Evolutionary conservation across 768 basidiomycete species (phyloP).

Genomic region (Crepidotus variabilis): DNA sequence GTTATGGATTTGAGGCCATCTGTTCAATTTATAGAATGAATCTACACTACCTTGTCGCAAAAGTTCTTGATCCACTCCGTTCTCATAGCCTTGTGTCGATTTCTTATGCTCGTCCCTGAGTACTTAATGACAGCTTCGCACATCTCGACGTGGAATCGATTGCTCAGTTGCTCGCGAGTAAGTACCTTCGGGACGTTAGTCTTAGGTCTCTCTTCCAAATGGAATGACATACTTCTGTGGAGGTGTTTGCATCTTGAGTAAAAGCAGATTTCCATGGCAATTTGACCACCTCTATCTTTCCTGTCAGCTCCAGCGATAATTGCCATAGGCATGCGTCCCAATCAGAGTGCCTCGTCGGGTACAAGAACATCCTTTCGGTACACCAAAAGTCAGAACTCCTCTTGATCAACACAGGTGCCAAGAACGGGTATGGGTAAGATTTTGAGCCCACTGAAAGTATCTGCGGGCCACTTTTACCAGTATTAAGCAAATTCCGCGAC

Average conservation of each 20-base stretch:
- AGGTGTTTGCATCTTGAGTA: constrained; percentile 1
- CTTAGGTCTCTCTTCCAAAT: neutral
- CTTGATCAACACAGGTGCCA: constrained; percentile 44
- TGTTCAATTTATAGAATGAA: neutral
- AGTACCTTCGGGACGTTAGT: constrained; percentile 28
- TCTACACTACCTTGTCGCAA: constrained; percentile 41
- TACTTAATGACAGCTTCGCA: constrained; percentile 48
- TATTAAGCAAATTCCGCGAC: constrained; percentile 7
- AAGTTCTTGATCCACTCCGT: constrained; percentile 55
- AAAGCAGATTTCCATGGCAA: constrained; percentile 1
- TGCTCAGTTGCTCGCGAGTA: constrained; percentile 39
- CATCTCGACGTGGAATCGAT: constrained; percentile 47
- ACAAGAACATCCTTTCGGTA: constrained; percentile 49
- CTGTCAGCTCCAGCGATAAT: constrained; percentile 52
- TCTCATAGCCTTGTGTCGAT: constrained; percentile 32
- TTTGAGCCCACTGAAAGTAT: constrained; percentile 5
- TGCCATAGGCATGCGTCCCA: constrained; percentile 72
- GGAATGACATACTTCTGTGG: constrained; percentile 10
- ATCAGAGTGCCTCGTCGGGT: constrained; percentile 41
- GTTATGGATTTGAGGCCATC: neutral
- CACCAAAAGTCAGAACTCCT: constrained; percentile 55
- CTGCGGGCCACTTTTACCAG: neutral
- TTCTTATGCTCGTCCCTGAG: constrained; percentile 25
- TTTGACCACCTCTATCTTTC: constrained; percentile 21
- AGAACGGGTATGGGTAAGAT: constrained; percentile 32